Base-by-base conservation (phyloP, 2,329 filamentous ascomycete species). In the Aspergillus fumigatiaffinis region DNA sequence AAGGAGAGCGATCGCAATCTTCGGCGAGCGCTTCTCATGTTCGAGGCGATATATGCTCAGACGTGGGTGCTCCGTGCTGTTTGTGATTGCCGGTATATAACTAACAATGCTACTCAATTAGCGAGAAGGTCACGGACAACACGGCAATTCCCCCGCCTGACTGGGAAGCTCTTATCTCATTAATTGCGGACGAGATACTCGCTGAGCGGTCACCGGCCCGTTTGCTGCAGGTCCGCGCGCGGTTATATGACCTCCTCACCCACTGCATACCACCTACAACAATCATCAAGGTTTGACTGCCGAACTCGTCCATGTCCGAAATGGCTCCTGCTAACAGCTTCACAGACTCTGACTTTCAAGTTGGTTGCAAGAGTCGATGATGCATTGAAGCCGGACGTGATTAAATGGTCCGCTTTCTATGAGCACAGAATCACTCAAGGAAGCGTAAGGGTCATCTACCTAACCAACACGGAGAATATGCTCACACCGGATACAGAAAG, bases 221-320 rank as follows among this genome's bases (percentile, higher is more conserved):
- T 52, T 92, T 99, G 59, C 78, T 99, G 61, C 85, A 92, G 69
- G 92, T 97, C 50, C 87, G 94, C 61, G 87, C 91, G 9, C 95
- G 96, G 76, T 84, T 99, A n/a, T 99, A 99, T 77, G 94, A 99
- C 71, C 83, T 99, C 35, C 82, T 99, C 50, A 96, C 93, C 6
- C 94, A 99, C 74, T 99, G 95, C 75, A 99, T 99, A 70, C 94
- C 95, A 14, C 84, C 94, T 2, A 96, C 93, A 0, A 95, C 90
- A 0, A 92, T 99, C 61, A 83, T 99, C 66, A 96, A 96, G 79
- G 82, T 83, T 70, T 46, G 61, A 29, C 21, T 35, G 21, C 4
- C 14, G 1, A 1, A 23, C 21, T 47, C 44, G 44, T 21, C 4
- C 10, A 6, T 17, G 21, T 17, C 6, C 20, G 3, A 23, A 47